These are phyloP conservation scores for Dactylonectria macrodidyma DNA, from an alignment of 2,329 filamentous ascomycete genomes.

Conservation along the genomic window DNA sequence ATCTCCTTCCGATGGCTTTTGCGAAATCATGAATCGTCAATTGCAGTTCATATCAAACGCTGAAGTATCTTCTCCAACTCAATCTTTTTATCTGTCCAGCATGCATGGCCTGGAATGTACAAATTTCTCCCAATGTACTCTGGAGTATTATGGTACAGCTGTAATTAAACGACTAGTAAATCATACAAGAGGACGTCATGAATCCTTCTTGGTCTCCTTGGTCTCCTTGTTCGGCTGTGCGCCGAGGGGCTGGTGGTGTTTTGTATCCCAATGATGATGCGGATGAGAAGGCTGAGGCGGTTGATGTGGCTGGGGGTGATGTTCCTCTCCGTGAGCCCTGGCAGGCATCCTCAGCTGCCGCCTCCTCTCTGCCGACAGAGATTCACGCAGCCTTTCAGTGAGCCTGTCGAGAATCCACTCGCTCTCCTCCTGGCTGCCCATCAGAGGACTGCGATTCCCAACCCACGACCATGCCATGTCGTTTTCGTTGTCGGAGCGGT, in stretches of 20 bases:
- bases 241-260: background rate
- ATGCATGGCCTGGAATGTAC: background rate
- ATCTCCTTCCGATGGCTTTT: no score
- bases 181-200: slow-evolving; percentile 6
- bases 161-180: background rate
- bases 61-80: background rate
- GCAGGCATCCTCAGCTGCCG: slow-evolving; percentile 28
- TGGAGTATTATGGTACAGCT: background rate
- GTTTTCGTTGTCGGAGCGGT: slow-evolving; percentile 40
- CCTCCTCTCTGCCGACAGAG: slow-evolving; percentile 43
- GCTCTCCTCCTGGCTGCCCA: slow-evolving; percentile 77
- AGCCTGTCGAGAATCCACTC: slow-evolving; percentile 82
- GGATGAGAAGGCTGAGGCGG: background rate
- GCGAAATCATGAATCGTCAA: background rate
- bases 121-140: no score
- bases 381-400: slow-evolving; percentile 65
- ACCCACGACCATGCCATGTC: slow-evolving; percentile 78
- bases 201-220: slow-evolving; percentile 12
- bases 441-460: slow-evolving; percentile 76
- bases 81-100: background rate
- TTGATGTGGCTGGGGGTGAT: background rate
- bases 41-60: background rate
- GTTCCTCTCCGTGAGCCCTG: slow-evolving; percentile 14
- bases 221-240: background rate
- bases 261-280: background rate